These are phyloP conservation scores for Clausena lansium DNA, from an alignment of 345 rosid genomes.

Conservation along the genomic window DNA sequence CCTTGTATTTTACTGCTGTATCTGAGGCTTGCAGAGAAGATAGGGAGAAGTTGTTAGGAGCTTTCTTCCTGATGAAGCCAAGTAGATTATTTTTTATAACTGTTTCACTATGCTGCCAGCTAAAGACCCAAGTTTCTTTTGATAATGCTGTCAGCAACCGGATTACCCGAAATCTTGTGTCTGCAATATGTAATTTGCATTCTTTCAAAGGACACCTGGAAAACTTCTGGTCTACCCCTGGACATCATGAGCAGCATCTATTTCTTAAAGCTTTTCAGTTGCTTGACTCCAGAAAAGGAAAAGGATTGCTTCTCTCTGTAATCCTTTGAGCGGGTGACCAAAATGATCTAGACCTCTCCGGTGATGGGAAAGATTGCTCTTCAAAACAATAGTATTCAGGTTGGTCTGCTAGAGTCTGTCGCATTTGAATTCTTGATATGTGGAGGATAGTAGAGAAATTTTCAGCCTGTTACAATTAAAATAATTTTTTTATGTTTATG, in stretches of 20 bases:
- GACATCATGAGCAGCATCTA: constrained; percentile 49
- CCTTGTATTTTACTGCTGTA: constrained; percentile 46
- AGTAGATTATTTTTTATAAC: constrained; percentile 66
- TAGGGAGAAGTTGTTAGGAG: constrained; percentile 25
- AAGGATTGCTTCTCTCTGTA: constrained; percentile 44
- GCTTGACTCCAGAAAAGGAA: constrained; percentile 68
- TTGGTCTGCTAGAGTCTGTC: constrained; percentile 23
- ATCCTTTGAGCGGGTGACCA: constrained; percentile 37
- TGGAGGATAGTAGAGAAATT: too few relatives aligned
- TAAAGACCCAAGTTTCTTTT: constrained; percentile 46
- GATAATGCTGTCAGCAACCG: constrained; percentile 34
- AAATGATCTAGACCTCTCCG: constrained; percentile 30
- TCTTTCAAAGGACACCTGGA: constrained; percentile 47
- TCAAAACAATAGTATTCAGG: constrained; percentile 71
- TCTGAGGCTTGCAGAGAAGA: constrained; percentile 32
- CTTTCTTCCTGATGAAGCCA: constrained; percentile 51
- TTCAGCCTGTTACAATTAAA: background rate
- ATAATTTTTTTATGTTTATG: background rate
- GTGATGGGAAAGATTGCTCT: constrained; percentile 77
- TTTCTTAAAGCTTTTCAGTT: constrained; percentile 72
- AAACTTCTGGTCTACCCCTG: constrained; percentile 56
- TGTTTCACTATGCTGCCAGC: constrained; percentile 71
- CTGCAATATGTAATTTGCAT: constrained; percentile 54
- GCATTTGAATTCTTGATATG: too few relatives aligned
- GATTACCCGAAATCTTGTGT: constrained; percentile 57